phyloP scores from a whole-genome alignment of 768 basidiomycete species.

The Steccherinum ochraceum region DNA sequence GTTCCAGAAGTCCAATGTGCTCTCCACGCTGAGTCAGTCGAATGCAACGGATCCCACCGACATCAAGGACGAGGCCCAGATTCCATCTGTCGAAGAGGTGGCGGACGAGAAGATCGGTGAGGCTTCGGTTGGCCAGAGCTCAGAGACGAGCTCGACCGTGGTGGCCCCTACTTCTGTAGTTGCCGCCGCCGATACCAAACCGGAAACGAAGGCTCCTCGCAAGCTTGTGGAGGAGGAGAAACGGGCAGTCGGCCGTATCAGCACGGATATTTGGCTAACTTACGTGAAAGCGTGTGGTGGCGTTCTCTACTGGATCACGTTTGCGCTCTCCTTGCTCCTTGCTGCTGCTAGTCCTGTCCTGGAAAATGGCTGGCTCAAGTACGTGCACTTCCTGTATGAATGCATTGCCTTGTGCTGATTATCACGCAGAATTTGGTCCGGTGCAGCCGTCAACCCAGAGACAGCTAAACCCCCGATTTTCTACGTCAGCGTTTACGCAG shows the following conservation, averaged over 20 bases:
- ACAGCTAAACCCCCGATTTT: conserved; percentile 30
- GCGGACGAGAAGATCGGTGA: conserved; percentile 14
- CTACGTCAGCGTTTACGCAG: conserved; percentile 70
- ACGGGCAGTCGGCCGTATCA: conserved; percentile 42
- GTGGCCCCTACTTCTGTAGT: conserved; percentile 19
- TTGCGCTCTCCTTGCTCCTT: conserved; percentile 26
- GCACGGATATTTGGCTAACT: conserved; percentile 36
- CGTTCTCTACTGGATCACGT: conserved; percentile 32
- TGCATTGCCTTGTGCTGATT: conserved; percentile 14
- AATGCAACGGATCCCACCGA: conserved; percentile 30
- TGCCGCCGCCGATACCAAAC: conserved; percentile 22
- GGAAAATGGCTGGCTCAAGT: conserved; percentile 43
- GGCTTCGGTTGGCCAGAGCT: conserved; percentile 21
- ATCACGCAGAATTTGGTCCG: conserved; percentile 33
- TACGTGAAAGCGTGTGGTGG: conserved; percentile 38
- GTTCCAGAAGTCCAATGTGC: conserved; percentile 64
- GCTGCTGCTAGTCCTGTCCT: conserved; percentile 37
- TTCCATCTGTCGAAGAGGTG: conserved; percentile 29
- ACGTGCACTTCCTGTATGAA: conserved; percentile 11
- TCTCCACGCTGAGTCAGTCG: conserved; percentile 62
- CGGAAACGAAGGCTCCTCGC: conserved; percentile 54
- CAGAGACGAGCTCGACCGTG: conserved; percentile 42
- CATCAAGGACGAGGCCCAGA: conserved; percentile 37
- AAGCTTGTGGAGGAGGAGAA: conserved; percentile 74
- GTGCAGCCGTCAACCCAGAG: conserved; percentile 18